Evolutionary conservation across 208 protist species (phyloP).

Genomic region (Wallacemonas sp.): DNA sequence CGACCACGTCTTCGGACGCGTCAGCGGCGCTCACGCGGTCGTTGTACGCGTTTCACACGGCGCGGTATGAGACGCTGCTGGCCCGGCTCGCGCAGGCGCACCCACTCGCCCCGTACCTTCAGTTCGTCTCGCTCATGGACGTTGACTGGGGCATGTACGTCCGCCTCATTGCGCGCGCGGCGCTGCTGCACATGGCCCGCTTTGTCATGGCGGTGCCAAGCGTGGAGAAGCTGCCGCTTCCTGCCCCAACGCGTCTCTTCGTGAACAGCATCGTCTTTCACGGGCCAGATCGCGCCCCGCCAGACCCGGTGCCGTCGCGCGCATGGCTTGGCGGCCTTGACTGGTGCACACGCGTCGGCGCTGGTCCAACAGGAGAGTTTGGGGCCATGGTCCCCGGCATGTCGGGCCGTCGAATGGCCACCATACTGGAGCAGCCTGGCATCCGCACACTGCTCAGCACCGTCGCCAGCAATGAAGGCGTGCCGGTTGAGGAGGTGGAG

Average conservation of each 20-base stretch:
- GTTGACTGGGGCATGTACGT: conserved; percentile 81
- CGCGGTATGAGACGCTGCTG: conserved; percentile 30
- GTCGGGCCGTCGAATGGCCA: conserved; percentile 37
- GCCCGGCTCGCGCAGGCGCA: conserved; percentile 26
- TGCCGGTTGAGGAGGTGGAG: conserved; percentile 39
- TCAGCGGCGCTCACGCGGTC: background rate
- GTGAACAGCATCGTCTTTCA: conserved; percentile 64
- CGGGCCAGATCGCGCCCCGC: conserved; percentile 33
- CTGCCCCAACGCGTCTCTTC: conserved; percentile 44
- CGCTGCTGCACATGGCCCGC: conserved; percentile 40
- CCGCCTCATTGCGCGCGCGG: conserved; percentile 40
- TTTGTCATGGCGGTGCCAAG: conserved; percentile 11
- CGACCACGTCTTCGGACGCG: background rate
- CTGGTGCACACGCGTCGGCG: conserved; percentile 49
- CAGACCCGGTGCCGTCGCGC: conserved; percentile 33
- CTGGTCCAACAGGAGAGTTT: conserved; percentile 42
- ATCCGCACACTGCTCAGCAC: conserved; percentile 49
- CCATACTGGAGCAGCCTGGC: conserved; percentile 61
- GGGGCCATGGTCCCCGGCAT: conserved; percentile 47
- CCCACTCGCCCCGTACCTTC: conserved; percentile 33
- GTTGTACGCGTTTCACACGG: conserved; percentile 22
- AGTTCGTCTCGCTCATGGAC: conserved; percentile 41
- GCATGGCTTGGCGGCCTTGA: conserved; percentile 26
- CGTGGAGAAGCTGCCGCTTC: conserved; percentile 27
- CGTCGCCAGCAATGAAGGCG: conserved; percentile 43